A percentile compares a stretch with the other conserved stretches of the same genome.
Evolutionary conservation across 768 basidiomycete genomes (phyloP).

Genomic region (Kwoniella pini): DNA sequence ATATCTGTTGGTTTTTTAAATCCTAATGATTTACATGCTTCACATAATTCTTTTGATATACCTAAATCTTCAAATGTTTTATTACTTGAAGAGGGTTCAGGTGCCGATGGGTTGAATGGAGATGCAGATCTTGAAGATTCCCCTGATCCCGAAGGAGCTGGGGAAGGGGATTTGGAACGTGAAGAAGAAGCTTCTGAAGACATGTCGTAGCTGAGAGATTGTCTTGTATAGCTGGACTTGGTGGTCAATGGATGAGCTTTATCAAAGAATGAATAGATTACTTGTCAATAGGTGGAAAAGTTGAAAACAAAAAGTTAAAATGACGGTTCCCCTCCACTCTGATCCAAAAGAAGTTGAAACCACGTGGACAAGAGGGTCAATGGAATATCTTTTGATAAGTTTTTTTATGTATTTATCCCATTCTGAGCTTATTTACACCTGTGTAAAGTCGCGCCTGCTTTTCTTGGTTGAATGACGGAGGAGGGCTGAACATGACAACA

Average conservation of each 20-base stretch:
- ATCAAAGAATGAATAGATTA: neutral
- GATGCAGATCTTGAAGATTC: slow-evolving; percentile 8
- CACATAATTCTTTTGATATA: slow-evolving; percentile 82
- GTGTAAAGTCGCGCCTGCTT: slow-evolving; percentile 17
- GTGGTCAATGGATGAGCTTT: no score
- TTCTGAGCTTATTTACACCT: neutral
- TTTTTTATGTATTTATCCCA: slow-evolving; percentile 21
- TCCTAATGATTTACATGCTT: slow-evolving; percentile 75
- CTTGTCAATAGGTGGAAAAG: neutral
- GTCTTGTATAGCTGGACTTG: no score
- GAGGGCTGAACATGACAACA: slow-evolving; percentile 20
- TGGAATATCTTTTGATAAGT: slow-evolving; percentile 5
- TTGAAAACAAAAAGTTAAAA: no score
- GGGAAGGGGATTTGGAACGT: slow-evolving; percentile 11
- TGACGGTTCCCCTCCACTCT: neutral
- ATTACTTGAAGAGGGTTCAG: slow-evolving; percentile 17
- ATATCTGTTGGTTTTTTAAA: slow-evolving; percentile 89
- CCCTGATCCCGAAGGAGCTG: slow-evolving; percentile 3
- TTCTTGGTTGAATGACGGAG: neutral
- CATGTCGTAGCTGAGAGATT: no score
- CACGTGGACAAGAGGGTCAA: neutral
- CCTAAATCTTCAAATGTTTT: slow-evolving; percentile 78
- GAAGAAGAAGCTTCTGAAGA: slow-evolving; percentile 24
- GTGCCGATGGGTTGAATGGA: slow-evolving; percentile 15
- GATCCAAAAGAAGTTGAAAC: neutral